Percentiles rank a stretch among this genome's conserved stretches.
Conservation (phyloP, 805 yeast species). For the Candida pseudoglaebosa region DNA sequence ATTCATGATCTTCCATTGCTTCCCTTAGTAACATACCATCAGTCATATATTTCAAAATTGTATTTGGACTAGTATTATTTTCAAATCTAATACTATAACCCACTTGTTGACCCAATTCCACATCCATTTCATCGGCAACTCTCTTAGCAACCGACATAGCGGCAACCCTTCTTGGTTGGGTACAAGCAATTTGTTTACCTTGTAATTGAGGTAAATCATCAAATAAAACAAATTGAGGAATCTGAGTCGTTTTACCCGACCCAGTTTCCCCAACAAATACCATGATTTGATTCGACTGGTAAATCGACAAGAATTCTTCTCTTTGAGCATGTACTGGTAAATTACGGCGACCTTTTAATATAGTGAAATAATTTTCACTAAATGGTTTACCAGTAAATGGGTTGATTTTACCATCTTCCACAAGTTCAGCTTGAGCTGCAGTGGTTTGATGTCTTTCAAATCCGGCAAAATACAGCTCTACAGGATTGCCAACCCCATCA, state of each 20-base stretch:
- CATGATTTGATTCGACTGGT: slow-evolving; percentile 88
- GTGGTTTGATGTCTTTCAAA: slow-evolving; percentile 62
- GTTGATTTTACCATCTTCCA: slow-evolving; percentile 59
- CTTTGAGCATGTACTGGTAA: slow-evolving; percentile 94
- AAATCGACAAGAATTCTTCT: slow-evolving; percentile 78
- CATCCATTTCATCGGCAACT: slow-evolving; percentile 98
- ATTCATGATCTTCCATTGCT: slow-evolving; percentile 93
- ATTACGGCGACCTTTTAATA: slow-evolving; percentile 73
- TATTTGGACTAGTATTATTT: slow-evolving; percentile 74
- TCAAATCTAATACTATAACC: slow-evolving; percentile 96
- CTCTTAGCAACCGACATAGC: slow-evolving; percentile 98
- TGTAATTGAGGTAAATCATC: slow-evolving; percentile 89
- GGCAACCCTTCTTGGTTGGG: slow-evolving; percentile 97
- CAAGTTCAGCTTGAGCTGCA: slow-evolving; percentile 52
- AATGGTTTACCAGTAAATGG: slow-evolving; percentile 75
- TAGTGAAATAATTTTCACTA: slow-evolving; percentile 67
- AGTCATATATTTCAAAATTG: slow-evolving; percentile 92
- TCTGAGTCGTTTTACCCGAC: slow-evolving; percentile 97
- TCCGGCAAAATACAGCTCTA: slow-evolving; percentile 61
- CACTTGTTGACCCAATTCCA: slow-evolving; percentile 85
- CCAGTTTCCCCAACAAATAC: slow-evolving; percentile 99
- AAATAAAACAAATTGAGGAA: slow-evolving; percentile 89
- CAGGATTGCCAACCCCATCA: slow-evolving; percentile 40
- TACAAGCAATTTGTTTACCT: slow-evolving; percentile 89
- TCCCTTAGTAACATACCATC: slow-evolving; percentile 98